Evolutionary conservation across 192 early-diverging fungal genomes (phyloP), one percentile per base, ranked within the genome.

Genomic region (Coemansia sp.): DNA sequence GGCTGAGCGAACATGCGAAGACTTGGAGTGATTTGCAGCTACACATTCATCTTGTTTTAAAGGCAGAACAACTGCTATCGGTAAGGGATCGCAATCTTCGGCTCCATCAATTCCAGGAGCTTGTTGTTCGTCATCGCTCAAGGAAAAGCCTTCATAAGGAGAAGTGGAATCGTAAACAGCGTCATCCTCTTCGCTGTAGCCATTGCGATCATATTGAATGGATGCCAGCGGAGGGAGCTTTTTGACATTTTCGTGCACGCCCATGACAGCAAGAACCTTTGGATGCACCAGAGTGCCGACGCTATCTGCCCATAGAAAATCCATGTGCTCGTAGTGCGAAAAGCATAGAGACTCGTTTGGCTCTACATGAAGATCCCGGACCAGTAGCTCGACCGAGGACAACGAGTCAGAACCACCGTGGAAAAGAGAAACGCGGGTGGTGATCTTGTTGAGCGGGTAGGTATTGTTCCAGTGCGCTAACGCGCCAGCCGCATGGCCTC

Each of bases 371-470:
- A 89, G 54, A 18, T 87, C 85, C 42, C 89, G 84, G 3, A 86
- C 38, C 17, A 91, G 74, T 17, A 79, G 74, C 7, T 87, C 60
- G 32, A 93, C 87, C 36, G 94, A 87, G 0, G 93, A 90, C 14
- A 97, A 80, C 2, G 91, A 91, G 63, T 97, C 94, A 14, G 87
- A 84, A 8, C 92, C 89, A 40, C 95, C 95, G 63, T 96, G 91
- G 77, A 97, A 97, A 50, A 97, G 73, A 5, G 92, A 93, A n/a
- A 97, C 89, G 0, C 89, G 92, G 7, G 94, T 93, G 36, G 76
- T 76, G 55, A 97, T 95, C 38, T 90, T 68, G 34, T 67, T 61
- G n/a, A 83, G 30, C 12, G 81, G 81, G 33, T 83, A 83, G 1
- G 74, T 89, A 29, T 89, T 84, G 68, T 82, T 82, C 80, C 80